Evolutionary conservation across 2,329 filamentous ascomycete species (phyloP).

Genomic region (Alternaria postmessia): DNA sequence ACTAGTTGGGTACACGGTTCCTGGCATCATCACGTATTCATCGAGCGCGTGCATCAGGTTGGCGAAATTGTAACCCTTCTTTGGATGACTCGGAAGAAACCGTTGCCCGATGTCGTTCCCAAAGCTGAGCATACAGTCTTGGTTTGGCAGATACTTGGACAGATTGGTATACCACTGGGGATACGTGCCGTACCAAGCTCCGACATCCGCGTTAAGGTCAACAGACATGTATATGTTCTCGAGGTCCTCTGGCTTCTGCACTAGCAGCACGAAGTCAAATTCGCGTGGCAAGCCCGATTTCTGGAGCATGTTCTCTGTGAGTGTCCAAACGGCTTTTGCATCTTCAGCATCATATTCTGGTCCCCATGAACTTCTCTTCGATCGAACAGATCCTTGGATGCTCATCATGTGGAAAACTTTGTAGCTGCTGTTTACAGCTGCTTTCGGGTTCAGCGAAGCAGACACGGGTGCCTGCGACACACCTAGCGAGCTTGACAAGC

Average conservation of each 20-base stretch:
- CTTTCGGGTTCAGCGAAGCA: constrained; percentile 54
- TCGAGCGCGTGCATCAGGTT: constrained; percentile 51
- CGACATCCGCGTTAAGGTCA: constrained; percentile 55
- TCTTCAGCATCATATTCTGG: constrained; percentile 53
- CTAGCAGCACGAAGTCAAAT: constrained; percentile 61
- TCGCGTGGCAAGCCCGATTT: constrained; percentile 60
- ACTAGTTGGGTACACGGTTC: constrained; percentile 50
- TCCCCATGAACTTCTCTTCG: constrained; percentile 48
- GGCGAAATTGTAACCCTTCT: constrained; percentile 58
- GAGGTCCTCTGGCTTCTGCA: constrained; percentile 55
- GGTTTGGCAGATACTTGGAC: constrained; percentile 50
- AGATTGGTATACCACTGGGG: constrained; percentile 52
- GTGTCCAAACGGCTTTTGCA: constrained; percentile 59
- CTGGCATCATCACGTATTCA: constrained; percentile 57
- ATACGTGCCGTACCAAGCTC: constrained; percentile 53
- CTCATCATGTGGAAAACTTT: constrained; percentile 60
- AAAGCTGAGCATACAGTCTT: constrained; percentile 51
- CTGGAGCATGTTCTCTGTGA: constrained; percentile 60
- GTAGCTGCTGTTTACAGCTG: constrained; percentile 53
- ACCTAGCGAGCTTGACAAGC: constrained; percentile 56
- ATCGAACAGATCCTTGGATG: constrained; percentile 58
- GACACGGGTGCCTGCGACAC: constrained; percentile 56
- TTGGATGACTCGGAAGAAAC: constrained; percentile 49
- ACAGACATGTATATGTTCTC: constrained; percentile 52
- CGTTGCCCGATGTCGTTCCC: constrained; percentile 55